phyloP scores from a whole-genome alignment of 768 basidiomycete genomes.

The Boletus pseudo-olivaceus region DNA sequence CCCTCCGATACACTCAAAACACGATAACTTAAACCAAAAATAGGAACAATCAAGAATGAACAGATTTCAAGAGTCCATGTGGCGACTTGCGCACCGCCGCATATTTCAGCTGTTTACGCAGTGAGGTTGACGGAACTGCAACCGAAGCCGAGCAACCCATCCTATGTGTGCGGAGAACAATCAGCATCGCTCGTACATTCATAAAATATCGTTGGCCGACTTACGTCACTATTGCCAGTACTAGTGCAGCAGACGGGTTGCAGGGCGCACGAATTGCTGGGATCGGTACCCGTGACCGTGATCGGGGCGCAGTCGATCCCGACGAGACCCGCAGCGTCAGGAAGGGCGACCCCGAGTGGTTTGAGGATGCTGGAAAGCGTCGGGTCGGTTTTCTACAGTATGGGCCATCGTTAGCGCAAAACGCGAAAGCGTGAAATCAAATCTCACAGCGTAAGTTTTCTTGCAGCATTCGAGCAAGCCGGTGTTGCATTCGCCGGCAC shows the following conservation, averaged over 20 bases:
- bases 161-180: neutral
- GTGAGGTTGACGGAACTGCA: slow-evolving; percentile 8
- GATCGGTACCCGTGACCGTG: neutral
- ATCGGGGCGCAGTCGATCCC: slow-evolving; percentile 4
- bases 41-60: too few relatives aligned
- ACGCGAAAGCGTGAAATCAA: neutral
- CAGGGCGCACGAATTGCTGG: neutral
- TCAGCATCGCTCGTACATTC: neutral
- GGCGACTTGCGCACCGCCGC: neutral
- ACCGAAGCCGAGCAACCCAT: slow-evolving; percentile 9
- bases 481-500: slow-evolving; percentile 3
- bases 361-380: neutral
- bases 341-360: neutral
- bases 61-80: too few relatives aligned
- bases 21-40: too few relatives aligned
- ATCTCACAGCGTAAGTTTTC: neutral
- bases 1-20: too few relatives aligned
- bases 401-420: neutral
- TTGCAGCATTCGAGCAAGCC: slow-evolving; percentile 9
- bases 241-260: slow-evolving; percentile 15
- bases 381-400: neutral
- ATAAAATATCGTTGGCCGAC: neutral
- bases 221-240: slow-evolving; percentile 4
- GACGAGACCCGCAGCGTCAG: neutral
- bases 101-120: neutral